Base-by-base conservation (phyloP, 2,329 filamentous ascomycete genomes). In the Thelonectria olida region DNA sequence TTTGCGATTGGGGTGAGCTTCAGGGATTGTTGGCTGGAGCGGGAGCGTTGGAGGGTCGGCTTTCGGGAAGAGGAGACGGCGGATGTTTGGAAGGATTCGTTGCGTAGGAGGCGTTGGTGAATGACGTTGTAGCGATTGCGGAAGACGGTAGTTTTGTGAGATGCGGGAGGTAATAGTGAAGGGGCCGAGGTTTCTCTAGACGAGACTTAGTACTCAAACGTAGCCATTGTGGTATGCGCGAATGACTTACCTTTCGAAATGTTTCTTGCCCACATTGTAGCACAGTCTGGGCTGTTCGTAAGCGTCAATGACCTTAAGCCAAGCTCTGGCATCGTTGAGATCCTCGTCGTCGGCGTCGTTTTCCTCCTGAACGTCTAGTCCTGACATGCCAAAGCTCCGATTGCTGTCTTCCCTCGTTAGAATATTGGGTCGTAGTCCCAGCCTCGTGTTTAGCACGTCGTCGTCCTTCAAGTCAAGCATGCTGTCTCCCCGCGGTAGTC, bases 81-180 rank as follows among this genome's bases (percentile, higher is more conserved):
- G 1, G 93, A 93, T 19, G 88, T 88, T 75, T 97, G 94, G 70
- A 99, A 99, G 19, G 92, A 90, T 76, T 97, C 93, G 74, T 97
- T 97, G 49, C 96, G 90, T 39, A 98, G 85, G 17, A 98, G 86
- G 17, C 96, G 90, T 76, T 98, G 95, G 75, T 97, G 92, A 51
- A 98, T 90, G 55, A 98, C 86, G 70, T 97, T 91, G 76, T 96
- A 98, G 64, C 94, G 87, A 75, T 97, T 94, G 66, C 93, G 88
- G 78, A 97, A 97, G 44, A 96, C 82, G 3, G 88, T 83, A 2
- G 93, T 97, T 76, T 97, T 97, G 72, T 94, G 91, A 6, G 89
- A 87, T 15, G 93, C 88, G 8, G 87, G 82, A 0, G 96, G 93
- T 64, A 99, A 82, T 39, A 95, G 74, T 1, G 90, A 90, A 13